phyloP scores from a whole-genome alignment of 2,329 filamentous ascomycete species.

The Colletotrichum theobromicola region DNA sequence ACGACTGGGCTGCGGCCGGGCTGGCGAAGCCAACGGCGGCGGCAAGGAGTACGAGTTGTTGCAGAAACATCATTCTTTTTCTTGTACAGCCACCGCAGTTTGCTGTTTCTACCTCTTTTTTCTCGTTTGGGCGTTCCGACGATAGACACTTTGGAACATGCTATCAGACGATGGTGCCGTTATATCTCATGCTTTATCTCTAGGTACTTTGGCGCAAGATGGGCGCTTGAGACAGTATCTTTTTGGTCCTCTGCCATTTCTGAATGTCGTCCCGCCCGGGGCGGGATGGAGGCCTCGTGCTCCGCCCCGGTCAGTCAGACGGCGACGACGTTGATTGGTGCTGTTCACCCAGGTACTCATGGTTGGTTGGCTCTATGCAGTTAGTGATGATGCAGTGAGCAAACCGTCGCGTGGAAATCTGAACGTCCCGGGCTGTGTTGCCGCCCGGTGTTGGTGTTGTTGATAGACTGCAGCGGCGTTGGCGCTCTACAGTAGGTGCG shows the following conservation, averaged over 20 bases:
- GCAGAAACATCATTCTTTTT: background rate
- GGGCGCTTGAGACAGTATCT: background rate
- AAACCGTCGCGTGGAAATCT: background rate
- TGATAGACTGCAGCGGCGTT: background rate
- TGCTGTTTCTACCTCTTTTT: background rate
- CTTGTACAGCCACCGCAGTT: background rate
- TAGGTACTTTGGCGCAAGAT: background rate
- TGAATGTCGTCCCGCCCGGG: background rate
- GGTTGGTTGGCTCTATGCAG: background rate
- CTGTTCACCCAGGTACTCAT: background rate
- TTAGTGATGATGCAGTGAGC: background rate
- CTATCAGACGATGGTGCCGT: background rate
- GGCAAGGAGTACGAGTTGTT: background rate
- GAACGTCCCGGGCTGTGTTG: background rate
- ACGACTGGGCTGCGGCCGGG: background rate
- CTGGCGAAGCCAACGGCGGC: background rate
- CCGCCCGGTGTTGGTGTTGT: background rate
- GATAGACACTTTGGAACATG: background rate
- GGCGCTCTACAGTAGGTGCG: background rate
- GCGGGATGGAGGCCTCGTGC: conserved; percentile 1
- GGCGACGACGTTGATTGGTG: background rate
- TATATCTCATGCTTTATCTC: background rate
- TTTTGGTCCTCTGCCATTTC: background rate
- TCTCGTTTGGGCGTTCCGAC: background rate
- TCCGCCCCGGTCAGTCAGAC: background rate